phyloP scores from a whole-genome alignment of 768 basidiomycete genomes.

The Sarcodon sp. region DNA sequence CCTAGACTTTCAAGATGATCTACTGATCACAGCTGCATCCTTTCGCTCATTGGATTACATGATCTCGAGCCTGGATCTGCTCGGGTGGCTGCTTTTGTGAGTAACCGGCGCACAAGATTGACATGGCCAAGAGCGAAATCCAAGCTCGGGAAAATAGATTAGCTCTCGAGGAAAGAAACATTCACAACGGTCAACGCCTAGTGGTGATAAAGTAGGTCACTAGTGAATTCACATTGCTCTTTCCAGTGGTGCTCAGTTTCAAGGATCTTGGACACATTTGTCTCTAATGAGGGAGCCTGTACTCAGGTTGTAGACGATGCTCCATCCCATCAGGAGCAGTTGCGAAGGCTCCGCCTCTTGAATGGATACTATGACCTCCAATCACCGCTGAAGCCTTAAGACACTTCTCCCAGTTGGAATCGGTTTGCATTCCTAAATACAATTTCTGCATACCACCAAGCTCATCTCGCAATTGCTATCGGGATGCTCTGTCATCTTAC shows the following conservation, averaged over 20 bases:
- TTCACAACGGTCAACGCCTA: constrained; percentile 29
- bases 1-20: constrained; percentile 4
- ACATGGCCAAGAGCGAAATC: constrained; percentile 12
- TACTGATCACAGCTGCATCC: constrained; percentile 37
- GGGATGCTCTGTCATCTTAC: too few relatives aligned
- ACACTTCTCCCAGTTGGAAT: background rate
- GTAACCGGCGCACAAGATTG: too few relatives aligned
- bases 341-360: background rate
- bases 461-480: too few relatives aligned
- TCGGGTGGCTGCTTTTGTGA: constrained; percentile 22
- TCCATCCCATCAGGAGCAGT: too few relatives aligned
- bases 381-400: constrained; percentile 1
- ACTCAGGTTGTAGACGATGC: constrained; percentile 19
- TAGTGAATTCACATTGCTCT: constrained; percentile 1
- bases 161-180: constrained; percentile 24
- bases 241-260: constrained; percentile 7
- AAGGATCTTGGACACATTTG: constrained; percentile 4
- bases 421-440: too few relatives aligned
- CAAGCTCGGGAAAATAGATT: constrained; percentile 21
- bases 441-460: too few relatives aligned
- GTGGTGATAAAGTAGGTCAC: constrained; percentile 20
- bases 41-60: constrained; percentile 49
- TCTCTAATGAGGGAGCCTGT: constrained; percentile 7
- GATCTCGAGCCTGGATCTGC: constrained; percentile 35
- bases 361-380: background rate